Percentiles rank a stretch among this genome's conserved stretches.
Evolutionary conservation across 176 grass and related monocot species (phyloP).

Genomic region (Ananas comosus): DNA sequence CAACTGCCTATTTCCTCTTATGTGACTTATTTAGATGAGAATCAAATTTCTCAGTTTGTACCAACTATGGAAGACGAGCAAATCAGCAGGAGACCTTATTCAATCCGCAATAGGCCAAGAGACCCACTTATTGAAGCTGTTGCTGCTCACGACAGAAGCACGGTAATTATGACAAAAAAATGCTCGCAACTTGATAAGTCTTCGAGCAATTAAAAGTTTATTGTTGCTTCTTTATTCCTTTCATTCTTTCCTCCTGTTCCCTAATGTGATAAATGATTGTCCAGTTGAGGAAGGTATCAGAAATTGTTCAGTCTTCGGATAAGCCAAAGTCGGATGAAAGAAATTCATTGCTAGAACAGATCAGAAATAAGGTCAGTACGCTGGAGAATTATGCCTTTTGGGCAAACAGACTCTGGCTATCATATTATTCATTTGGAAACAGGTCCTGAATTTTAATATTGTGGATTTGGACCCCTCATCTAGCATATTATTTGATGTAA

Average conservation of each 20-base stretch:
- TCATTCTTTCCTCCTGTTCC: constrained; percentile 13
- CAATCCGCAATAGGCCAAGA: constrained; percentile 68
- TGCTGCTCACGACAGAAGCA: constrained; percentile 94
- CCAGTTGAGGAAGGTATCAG: constrained; percentile 94
- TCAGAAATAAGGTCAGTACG: constrained; percentile 71
- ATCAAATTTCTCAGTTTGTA: constrained; percentile 23
- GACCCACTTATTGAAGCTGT: constrained; percentile 95
- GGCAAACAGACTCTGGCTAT: too few relatives aligned
- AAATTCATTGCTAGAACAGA: constrained; percentile 90
- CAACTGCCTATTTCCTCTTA: constrained; percentile 70
- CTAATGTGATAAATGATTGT: constrained; percentile 20
- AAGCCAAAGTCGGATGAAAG: constrained; percentile 44
- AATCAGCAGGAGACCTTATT: constrained; percentile 45
- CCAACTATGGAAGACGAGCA: constrained; percentile 34
- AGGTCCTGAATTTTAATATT: too few relatives aligned
- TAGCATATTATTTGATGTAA: too few relatives aligned
- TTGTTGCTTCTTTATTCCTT: not conserved
- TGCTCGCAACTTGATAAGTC: not conserved
- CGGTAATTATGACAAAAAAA: constrained; percentile 26
- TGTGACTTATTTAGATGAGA: constrained; percentile 42
- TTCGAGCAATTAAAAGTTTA: not conserved
- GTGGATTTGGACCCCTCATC: not conserved
- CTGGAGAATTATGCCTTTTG: too few relatives aligned
- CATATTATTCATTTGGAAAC: too few relatives aligned
- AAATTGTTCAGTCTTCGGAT: constrained; percentile 33